Conservation (phyloP, 108 stramenopile genomes). For the Mayamaea pseudoterrestris region DNA sequence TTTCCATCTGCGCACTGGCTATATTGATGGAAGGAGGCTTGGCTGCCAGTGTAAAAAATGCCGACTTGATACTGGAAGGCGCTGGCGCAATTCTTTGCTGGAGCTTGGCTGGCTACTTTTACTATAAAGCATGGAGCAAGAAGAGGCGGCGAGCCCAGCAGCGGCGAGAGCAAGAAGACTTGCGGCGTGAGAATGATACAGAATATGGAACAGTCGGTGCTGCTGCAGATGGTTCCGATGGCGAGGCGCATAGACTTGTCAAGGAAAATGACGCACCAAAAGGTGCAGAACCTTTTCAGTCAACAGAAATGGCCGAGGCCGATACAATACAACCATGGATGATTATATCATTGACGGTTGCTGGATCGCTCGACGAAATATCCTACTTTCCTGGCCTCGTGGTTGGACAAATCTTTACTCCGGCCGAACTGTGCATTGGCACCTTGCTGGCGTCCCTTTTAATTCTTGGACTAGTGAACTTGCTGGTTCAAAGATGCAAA, state of each 20-base stretch:
- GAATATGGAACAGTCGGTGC: neutral
- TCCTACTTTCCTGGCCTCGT: conserved; percentile 61
- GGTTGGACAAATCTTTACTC: conserved; percentile 47
- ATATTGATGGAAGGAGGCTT: neutral
- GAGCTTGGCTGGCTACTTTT: conserved; percentile 11
- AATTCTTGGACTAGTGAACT: conserved; percentile 39
- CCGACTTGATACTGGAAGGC: conserved; percentile 17
- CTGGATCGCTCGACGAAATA: conserved; percentile 61
- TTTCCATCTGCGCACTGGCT: neutral
- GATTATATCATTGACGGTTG: conserved; percentile 36
- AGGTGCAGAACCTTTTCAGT: too few species aligned
- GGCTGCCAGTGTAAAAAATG: conserved; percentile 5
- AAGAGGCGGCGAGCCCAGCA: conserved; percentile 11
- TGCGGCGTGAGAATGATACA: conserved; percentile 9
- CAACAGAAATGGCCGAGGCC: neutral
- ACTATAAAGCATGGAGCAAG: conserved; percentile 17
- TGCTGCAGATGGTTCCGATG: neutral
- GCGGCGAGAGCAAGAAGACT: conserved; percentile 9
- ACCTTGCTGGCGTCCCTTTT: conserved; percentile 53
- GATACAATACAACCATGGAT: conserved; percentile 13
- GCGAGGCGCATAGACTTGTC: too few species aligned
- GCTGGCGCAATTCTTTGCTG: conserved; percentile 42
- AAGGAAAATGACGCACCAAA: too few species aligned
- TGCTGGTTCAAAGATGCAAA: conserved; percentile 29
- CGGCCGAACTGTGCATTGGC: conserved; percentile 41